Conservation (phyloP, 2,329 filamentous ascomycete genomes). For the Alternaria metachromatica region DNA sequence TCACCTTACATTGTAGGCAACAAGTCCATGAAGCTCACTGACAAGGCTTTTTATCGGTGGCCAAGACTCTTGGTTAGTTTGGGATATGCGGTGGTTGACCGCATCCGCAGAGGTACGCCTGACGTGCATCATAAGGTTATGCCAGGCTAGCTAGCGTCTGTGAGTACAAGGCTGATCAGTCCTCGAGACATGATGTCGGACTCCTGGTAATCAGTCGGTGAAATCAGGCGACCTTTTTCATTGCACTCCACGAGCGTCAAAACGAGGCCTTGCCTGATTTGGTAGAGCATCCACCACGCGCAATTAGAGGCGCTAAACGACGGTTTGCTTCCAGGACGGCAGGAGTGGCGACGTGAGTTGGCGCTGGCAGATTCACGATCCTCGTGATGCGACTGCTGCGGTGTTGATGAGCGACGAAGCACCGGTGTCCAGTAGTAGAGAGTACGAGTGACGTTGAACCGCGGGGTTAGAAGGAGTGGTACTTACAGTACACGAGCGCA, state of each 20-base stretch:
- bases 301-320: neutral
- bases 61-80: neutral
- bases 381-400: conserved; percentile 16
- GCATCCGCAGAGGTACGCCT: conserved; percentile 1
- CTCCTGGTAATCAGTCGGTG: neutral
- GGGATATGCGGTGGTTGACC: neutral
- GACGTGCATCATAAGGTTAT: conserved; percentile 1
- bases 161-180: conserved; percentile 2
- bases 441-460: conserved; percentile 2
- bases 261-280: neutral
- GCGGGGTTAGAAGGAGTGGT: neutral
- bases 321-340: conserved; percentile 1
- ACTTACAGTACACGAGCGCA: neutral
- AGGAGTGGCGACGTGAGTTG: neutral
- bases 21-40: neutral
- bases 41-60: neutral
- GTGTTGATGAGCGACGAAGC: conserved; percentile 24
- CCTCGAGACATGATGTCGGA: conserved; percentile 3
- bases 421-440: neutral
- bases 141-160: neutral
- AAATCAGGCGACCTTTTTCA: conserved; percentile 3
- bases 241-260: neutral
- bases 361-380: conserved; percentile 16
- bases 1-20: neutral
- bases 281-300: neutral